These are phyloP conservation scores for Scytalidium sp. DNA, from an alignment of 2,329 filamentous ascomycete genomes.

Conservation along the genomic window DNA sequence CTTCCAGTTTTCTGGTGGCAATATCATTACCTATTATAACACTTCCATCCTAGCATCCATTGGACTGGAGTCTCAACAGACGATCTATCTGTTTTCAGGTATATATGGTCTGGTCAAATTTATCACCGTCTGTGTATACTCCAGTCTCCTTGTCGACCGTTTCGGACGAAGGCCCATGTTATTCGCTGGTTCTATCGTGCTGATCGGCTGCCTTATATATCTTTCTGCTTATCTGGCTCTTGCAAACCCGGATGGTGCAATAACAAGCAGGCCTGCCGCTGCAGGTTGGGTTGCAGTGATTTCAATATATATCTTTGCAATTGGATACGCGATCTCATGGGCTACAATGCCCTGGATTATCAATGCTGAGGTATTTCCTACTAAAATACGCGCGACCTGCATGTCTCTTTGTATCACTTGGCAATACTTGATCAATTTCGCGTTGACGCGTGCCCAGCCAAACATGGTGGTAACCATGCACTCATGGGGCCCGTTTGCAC, in stretches of 20 bases:
- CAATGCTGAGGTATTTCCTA: conserved; percentile 73
- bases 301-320: conserved; percentile 69
- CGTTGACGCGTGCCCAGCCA: too few species aligned
- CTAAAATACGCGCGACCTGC: conserved; percentile 68
- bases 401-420: conserved; percentile 55
- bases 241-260: too few species aligned
- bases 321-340: conserved; percentile 70
- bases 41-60: conserved; percentile 70
- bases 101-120: conserved; percentile 78
- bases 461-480: too few species aligned
- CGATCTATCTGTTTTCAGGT: conserved; percentile 69
- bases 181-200: too few species aligned
- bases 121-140: conserved; percentile 62
- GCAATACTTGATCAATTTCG: too few species aligned
- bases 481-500: too few species aligned
- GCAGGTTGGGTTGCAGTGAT: conserved; percentile 68
- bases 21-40: conserved; percentile 74
- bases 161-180: conserved; percentile 77
- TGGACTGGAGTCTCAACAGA: conserved; percentile 64
- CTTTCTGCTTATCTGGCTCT: too few species aligned
- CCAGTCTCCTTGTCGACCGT: conserved; percentile 75
- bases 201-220: too few species aligned
- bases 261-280: too few species aligned
- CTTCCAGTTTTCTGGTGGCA: conserved; percentile 71
- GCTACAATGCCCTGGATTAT: conserved; percentile 78